Conservation (phyloP, 2,329 filamentous ascomycete species). For the Tolypocladium tropicale region DNA sequence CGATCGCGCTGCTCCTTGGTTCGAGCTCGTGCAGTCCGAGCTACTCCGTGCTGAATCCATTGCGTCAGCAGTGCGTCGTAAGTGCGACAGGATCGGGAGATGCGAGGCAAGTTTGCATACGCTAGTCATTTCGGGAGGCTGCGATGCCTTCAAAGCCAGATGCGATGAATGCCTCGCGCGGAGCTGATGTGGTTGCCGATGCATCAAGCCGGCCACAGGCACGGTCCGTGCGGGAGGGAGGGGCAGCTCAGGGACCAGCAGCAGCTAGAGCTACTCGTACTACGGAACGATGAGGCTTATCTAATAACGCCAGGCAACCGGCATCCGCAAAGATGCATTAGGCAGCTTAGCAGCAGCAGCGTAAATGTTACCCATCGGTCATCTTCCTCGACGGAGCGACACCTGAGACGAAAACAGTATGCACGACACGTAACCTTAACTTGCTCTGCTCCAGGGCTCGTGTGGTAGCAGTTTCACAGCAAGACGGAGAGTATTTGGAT, state of each 20-base stretch:
- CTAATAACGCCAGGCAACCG: too few relatives aligned
- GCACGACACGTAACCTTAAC: not conserved
- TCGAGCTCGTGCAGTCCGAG: slow-evolving; percentile 51
- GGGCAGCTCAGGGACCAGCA: not conserved
- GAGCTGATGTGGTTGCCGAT: not conserved
- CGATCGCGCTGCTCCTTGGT: slow-evolving; percentile 61
- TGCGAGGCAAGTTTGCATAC: not conserved
- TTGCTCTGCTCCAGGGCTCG: too few relatives aligned
- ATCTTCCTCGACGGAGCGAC: too few relatives aligned
- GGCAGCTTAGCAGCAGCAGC: too few relatives aligned
- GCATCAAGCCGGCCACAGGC: not conserved
- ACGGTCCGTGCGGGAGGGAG: not conserved
- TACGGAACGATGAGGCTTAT: too few relatives aligned
- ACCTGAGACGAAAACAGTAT: too few relatives aligned
- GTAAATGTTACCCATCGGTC: too few relatives aligned
- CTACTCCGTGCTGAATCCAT: slow-evolving; percentile 63
- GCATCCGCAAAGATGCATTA: too few relatives aligned
- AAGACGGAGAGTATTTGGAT: not conserved
- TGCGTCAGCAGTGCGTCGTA: not conserved
- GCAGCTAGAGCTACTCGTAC: not conserved
- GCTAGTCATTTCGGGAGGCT: not conserved
- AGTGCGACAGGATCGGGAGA: not conserved
- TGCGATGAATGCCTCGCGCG: not conserved
- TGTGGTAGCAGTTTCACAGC: not conserved
- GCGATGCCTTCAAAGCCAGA: not conserved